Conservation (phyloP, 208 protist species). For the Acanthamoeba sp. region DNA sequence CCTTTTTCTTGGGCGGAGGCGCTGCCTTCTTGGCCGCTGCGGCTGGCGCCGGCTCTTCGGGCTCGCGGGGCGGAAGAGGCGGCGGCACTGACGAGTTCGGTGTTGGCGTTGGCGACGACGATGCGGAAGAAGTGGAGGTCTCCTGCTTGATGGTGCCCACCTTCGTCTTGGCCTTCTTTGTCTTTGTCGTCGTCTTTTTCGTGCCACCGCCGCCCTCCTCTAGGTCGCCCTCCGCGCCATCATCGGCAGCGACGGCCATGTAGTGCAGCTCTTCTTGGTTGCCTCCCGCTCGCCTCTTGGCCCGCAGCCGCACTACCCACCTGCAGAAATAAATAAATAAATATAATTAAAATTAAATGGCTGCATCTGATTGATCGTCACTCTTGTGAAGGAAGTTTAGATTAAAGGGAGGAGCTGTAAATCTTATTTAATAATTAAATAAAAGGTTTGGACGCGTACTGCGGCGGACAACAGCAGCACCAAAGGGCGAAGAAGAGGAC, state of each 20-base stretch:
- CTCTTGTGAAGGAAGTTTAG: too few relatives aligned
- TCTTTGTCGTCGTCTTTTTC: neutral
- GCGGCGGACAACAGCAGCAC: slow-evolving; percentile 6
- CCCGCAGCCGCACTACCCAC: neutral
- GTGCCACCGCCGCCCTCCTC: neutral
- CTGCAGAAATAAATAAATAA: neutral
- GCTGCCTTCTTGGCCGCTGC: neutral
- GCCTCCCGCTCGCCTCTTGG: neutral
- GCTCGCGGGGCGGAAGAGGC: neutral
- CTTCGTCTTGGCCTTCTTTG: neutral
- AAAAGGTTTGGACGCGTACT: neutral
- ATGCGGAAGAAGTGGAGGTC: neutral
- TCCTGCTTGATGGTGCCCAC: neutral
- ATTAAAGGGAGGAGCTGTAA: too few relatives aligned
- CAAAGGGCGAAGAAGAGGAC: neutral
- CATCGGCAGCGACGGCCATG: neutral
- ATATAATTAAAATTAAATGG: neutral
- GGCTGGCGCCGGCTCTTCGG: neutral
- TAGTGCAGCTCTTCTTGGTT: neutral
- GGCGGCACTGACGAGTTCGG: neutral
- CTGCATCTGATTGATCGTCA: neutral
- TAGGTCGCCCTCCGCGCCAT: neutral
- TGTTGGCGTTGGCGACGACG: neutral
- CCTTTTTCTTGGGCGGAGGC: neutral
- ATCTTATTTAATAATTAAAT: neutral